A percentile compares a stretch with the other conserved stretches of the same genome.
phyloP scores from a whole-genome alignment of 257 asterid genomes.

The Solanum pennellii region DNA sequence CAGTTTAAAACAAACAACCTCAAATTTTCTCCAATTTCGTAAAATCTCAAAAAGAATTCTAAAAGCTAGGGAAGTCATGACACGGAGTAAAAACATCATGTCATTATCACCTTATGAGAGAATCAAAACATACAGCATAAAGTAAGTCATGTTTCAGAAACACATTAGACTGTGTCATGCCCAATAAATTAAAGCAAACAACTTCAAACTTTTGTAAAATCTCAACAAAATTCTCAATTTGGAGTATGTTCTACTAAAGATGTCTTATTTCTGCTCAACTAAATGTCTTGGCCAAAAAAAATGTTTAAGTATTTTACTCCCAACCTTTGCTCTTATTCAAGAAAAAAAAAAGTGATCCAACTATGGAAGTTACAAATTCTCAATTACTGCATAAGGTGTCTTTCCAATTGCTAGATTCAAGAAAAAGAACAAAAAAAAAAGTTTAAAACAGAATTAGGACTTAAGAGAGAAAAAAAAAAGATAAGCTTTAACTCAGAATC shows the following conservation, averaged over 20 bases:
- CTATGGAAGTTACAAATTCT: neutral
- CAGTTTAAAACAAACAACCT: neutral
- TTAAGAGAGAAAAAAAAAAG: neutral
- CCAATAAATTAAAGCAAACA: neutral
- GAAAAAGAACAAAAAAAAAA: neutral
- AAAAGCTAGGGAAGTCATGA: neutral
- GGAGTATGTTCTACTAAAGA: neutral
- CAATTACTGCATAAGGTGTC: neutral
- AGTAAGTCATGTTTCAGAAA: neutral
- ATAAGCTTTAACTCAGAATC: neutral
- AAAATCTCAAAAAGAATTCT: neutral
- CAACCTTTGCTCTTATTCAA: neutral
- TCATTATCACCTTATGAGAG: neutral
- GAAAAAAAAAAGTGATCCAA: neutral
- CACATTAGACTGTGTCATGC: neutral
- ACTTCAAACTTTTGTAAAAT: neutral
- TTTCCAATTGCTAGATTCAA: neutral
- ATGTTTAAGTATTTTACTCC: neutral
- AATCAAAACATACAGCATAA: neutral
- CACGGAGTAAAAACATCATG: neutral
- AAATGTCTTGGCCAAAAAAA: neutral
- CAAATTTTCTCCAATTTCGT: neutral
- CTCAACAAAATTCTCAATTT: neutral
- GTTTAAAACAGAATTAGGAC: neutral
- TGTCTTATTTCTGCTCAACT: neutral